These are phyloP conservation scores for Colletotrichum liriopes DNA, from an alignment of 2,329 filamentous ascomycete genomes.

Conservation along the genomic window DNA sequence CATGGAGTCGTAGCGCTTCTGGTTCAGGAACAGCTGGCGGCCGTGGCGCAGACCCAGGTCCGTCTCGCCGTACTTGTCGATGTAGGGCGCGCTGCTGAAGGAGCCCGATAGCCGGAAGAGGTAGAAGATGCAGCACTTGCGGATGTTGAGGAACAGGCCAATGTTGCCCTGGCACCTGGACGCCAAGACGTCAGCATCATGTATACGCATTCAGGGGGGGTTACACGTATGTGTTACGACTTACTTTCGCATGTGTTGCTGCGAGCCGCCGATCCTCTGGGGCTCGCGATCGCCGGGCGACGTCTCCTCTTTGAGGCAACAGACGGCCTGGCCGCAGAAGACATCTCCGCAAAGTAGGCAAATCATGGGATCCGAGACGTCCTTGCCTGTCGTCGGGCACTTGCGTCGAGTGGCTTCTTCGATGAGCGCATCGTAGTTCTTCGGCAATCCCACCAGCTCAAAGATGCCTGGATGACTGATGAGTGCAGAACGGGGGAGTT, in stretches of 20 bases:
- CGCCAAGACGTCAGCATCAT: background rate
- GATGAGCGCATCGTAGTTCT: slow-evolving; percentile 92
- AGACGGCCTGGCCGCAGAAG: slow-evolving; percentile 94
- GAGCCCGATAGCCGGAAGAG: slow-evolving; percentile 86
- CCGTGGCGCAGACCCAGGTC: slow-evolving; percentile 91
- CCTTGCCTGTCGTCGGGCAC: slow-evolving; percentile 92
- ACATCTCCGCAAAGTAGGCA: slow-evolving; percentile 98
- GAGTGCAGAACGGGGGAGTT: slow-evolving; percentile 61
- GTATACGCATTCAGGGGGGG: background rate
- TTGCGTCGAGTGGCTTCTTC: slow-evolving; percentile 88
- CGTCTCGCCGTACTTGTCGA: slow-evolving; percentile 95
- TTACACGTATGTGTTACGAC: slow-evolving; percentile 52
- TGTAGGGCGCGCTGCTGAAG: slow-evolving; percentile 90
- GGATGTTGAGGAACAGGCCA: slow-evolving; percentile 96
- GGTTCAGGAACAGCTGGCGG: slow-evolving; percentile 92
- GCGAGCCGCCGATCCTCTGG: slow-evolving; percentile 82
- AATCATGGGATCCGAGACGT: slow-evolving; percentile 90
- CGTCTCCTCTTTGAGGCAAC: slow-evolving; percentile 80
- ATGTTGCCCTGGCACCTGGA: slow-evolving; percentile 87
- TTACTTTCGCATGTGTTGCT: slow-evolving; percentile 90
- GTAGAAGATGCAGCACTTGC: slow-evolving; percentile 94
- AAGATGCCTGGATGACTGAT: slow-evolving; percentile 91
- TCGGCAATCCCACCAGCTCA: slow-evolving; percentile 92
- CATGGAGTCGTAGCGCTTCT: slow-evolving; percentile 92
- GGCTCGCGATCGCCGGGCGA: slow-evolving; percentile 58